Percentiles rank a stretch among this genome's conserved stretches.
Conservation (phyloP, 148 eudicot genomes). For the Camellia sinensis region DNA sequence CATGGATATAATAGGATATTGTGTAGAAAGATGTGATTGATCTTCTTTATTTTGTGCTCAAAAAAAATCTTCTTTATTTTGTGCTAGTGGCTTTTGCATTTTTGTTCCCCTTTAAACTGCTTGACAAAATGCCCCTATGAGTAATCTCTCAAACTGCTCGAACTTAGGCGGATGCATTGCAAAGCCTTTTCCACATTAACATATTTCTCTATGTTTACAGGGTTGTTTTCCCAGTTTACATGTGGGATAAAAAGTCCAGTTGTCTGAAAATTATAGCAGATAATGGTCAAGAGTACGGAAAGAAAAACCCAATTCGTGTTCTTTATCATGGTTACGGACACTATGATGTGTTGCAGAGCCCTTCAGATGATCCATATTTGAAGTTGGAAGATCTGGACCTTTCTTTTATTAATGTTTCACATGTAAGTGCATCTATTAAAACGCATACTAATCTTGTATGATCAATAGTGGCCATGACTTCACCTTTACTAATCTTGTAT, state of each 20-base stretch:
- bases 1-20: no score
- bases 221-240: slow-evolving; percentile 73
- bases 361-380: slow-evolving; percentile 6
- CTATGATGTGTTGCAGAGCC: slow-evolving; percentile 59
- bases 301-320: slow-evolving; percentile 58
- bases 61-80: no score
- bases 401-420: background rate
- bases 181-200: background rate
- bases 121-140: no score
- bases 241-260: slow-evolving; percentile 56
- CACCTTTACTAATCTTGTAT: no score
- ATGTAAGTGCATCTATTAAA: background rate
- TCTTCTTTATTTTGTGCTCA: no score
- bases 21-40: no score
- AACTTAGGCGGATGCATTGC: background rate
- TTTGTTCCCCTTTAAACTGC: no score
- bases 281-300: slow-evolving; percentile 78
- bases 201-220: slow-evolving; percentile 32
- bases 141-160: no score
- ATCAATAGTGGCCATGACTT: no score
- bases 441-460: no score
- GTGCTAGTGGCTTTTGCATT: no score
- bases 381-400: slow-evolving; percentile 15
- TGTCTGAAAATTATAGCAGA: slow-evolving; percentile 62
- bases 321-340: slow-evolving; percentile 84